Percentiles rank a stretch among this genome's conserved stretches.
These are phyloP conservation scores for Prunella vulgaris DNA, from an alignment of 257 asterid genomes.

Conservation along the genomic window DNA sequence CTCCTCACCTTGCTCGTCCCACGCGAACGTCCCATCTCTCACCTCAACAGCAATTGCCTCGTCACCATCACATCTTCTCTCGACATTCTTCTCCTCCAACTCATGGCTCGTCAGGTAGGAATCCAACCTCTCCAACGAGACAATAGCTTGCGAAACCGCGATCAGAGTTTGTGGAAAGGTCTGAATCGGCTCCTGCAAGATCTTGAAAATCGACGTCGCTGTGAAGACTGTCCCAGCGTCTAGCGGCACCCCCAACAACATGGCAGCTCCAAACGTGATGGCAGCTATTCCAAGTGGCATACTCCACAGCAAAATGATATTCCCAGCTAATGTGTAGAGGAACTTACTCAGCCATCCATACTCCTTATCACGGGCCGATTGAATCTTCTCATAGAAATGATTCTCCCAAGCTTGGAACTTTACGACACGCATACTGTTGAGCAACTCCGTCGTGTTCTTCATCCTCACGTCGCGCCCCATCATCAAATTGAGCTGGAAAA, in stretches of 20 bases:
- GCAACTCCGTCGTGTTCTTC: conserved; percentile 58
- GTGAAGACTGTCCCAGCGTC: conserved; percentile 60
- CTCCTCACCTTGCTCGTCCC: conserved; percentile 58
- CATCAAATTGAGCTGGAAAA: conserved; percentile 49
- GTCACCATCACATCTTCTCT: conserved; percentile 37
- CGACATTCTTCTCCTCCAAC: conserved; percentile 36
- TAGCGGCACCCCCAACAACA: conserved; percentile 27
- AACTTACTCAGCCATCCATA: conserved; percentile 55
- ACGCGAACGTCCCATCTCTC: conserved; percentile 42
- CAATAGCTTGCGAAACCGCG: conserved; percentile 48
- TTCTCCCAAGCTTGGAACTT: conserved; percentile 87
- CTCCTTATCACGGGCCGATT: conserved; percentile 36
- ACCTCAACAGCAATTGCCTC: conserved; percentile 45
- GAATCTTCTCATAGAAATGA: conserved; percentile 46
- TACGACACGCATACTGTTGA: conserved; percentile 59
- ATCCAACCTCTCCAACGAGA: conserved; percentile 61
- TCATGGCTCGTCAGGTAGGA: conserved; percentile 45
- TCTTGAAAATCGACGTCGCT: conserved; percentile 48
- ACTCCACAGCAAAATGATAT: conserved; percentile 50
- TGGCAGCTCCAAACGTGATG: conserved; percentile 45
- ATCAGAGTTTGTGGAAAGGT: conserved; percentile 61
- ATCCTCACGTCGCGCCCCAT: conserved; percentile 52
- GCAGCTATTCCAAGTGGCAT: conserved; percentile 37
- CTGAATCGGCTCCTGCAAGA: conserved; percentile 63
- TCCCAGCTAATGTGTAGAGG: conserved; percentile 29